Conservation (phyloP, 2,329 filamentous ascomycete genomes). For the Elsinoe necatrix region DNA sequence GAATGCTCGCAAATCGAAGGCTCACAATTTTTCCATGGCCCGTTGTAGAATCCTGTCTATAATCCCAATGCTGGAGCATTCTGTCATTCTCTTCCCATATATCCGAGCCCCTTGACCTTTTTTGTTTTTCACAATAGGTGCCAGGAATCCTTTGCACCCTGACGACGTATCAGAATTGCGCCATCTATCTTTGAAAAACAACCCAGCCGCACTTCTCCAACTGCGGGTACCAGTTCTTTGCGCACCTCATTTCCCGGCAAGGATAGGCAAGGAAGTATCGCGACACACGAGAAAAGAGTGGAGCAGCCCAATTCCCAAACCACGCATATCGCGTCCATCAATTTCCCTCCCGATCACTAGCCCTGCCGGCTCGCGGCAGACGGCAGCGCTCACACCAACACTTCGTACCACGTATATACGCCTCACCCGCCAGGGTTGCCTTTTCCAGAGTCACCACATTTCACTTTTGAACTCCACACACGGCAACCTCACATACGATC, state of each 20-base stretch:
- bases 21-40: background rate
- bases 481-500: background rate
- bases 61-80: background rate
- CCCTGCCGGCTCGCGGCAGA: conserved; percentile 13
- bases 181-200: conserved; percentile 7
- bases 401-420: conserved; percentile 11
- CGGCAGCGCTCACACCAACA: background rate
- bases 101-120: background rate
- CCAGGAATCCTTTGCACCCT: background rate
- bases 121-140: background rate
- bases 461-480: background rate
- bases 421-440: background rate
- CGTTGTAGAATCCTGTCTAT: background rate
- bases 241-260: conserved; percentile 5
- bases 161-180: background rate
- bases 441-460: background rate
- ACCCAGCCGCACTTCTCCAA: background rate
- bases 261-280: conserved; percentile 9
- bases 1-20: background rate
- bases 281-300: conserved; percentile 2
- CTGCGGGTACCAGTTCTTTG: background rate
- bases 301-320: conserved; percentile 3
- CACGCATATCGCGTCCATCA: conserved; percentile 12
- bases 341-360: conserved; percentile 7
- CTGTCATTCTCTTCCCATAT: background rate